Evolutionary conservation across 176 grass and related monocot species (phyloP).

Genomic region (Oryza glumipatula): DNA sequence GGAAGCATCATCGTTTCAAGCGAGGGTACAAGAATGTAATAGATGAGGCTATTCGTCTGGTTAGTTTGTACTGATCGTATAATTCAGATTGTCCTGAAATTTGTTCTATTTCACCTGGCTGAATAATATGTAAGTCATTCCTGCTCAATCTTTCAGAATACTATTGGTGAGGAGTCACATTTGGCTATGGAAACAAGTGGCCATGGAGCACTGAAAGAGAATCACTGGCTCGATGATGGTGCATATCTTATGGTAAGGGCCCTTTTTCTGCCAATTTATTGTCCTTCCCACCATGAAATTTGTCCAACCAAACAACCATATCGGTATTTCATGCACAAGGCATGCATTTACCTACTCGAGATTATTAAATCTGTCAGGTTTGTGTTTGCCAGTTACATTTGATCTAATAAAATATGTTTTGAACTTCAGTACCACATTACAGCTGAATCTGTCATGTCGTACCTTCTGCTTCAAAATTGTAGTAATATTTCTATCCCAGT

Average conservation of each 20-base stretch:
- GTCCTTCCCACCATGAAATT: neutral
- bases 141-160: slow-evolving; percentile 63
- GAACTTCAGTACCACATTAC: slow-evolving; percentile 4
- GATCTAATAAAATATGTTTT: neutral
- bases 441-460: slow-evolving; percentile 24
- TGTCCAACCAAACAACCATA: neutral
- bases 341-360: neutral
- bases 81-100: slow-evolving; percentile 23
- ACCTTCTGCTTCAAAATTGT: slow-evolving; percentile 1
- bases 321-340: neutral
- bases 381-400: neutral
- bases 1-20: slow-evolving; percentile 97
- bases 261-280: slow-evolving; percentile 33
- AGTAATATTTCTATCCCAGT: slow-evolving; percentile 13
- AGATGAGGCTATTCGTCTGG: slow-evolving; percentile 95
- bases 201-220: slow-evolving; percentile 97
- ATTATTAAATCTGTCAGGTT: slow-evolving; percentile 9
- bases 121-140: slow-evolving; percentile 16
- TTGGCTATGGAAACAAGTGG: slow-evolving; percentile 99
- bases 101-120: slow-evolving; percentile 20
- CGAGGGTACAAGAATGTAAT: slow-evolving; percentile 99
- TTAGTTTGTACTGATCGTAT: slow-evolving; percentile 48
- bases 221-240: slow-evolving; percentile 99
- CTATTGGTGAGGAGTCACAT: slow-evolving; percentile 88
- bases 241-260: slow-evolving; percentile 86